Evolutionary conservation across 129 eudicot genomes (phyloP).

Genomic region (Helichrysum umbraculigerum): DNA sequence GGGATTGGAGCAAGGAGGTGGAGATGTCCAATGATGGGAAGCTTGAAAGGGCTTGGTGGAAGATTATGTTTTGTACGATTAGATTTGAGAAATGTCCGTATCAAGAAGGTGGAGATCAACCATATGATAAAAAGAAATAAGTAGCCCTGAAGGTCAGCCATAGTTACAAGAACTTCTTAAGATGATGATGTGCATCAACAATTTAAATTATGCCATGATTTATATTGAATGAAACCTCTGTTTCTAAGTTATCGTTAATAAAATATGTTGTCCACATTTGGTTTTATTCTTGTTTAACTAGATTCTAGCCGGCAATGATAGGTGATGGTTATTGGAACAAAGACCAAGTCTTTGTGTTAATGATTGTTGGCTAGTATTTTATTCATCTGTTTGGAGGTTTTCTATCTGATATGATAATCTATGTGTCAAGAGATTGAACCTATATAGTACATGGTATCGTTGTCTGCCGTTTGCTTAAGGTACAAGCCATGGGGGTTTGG

Average conservation of each 20-base stretch:
- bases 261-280: conserved; percentile 9
- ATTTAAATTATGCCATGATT: conserved; percentile 1
- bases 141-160: conserved; percentile 27
- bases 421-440: neutral
- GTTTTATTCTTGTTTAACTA: neutral
- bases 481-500: neutral
- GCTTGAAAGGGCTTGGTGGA: conserved; percentile 48
- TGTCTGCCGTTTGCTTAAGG: neutral
- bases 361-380: conserved; percentile 16
- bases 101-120: conserved; percentile 27
- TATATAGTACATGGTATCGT: neutral
- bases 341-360: conserved; percentile 30
- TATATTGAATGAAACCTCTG: conserved; percentile 7
- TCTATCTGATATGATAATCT: neutral
- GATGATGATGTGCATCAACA: conserved; percentile 23
- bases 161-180: neutral
- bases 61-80: conserved; percentile 16
- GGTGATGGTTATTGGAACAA: conserved; percentile 7
- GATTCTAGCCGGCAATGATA: conserved; percentile 31
- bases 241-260: conserved; percentile 13
- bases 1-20: conserved; percentile 44
- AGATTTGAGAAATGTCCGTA: conserved; percentile 16
- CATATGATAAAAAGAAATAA: conserved; percentile 24
- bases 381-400: conserved; percentile 20
- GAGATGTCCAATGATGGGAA: conserved; percentile 56